Evolutionary conservation across 352 stramenopile genomes (phyloP).

Genomic region (Pythium brachiatum): DNA sequence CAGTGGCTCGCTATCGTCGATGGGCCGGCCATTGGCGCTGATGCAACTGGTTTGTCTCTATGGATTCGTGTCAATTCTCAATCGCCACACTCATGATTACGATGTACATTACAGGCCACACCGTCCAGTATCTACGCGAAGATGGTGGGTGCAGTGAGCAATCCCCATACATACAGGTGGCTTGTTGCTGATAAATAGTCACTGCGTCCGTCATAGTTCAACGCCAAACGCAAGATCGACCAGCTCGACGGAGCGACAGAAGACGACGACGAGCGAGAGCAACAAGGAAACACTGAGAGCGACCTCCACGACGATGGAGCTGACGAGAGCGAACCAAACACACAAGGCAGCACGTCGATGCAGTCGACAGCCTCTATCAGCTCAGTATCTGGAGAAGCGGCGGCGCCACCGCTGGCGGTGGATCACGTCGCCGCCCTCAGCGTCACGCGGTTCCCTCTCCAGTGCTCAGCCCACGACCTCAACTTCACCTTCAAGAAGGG

Average conservation of each 20-base stretch:
- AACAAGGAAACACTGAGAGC: background rate
- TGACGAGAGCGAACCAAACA: too few species aligned
- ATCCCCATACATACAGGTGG: too few species aligned
- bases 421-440: slow-evolving; percentile 3
- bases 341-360: background rate
- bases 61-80: too few species aligned
- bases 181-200: background rate
- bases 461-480: slow-evolving; percentile 20
- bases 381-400: too few species aligned
- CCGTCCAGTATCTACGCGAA: slow-evolving; percentile 21
- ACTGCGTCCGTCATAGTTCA: slow-evolving; percentile 7
- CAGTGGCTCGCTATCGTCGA: background rate
- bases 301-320: background rate
- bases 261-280: background rate
- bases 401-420: background rate
- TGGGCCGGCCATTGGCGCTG: background rate
- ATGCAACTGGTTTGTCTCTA: background rate
- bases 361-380: too few species aligned
- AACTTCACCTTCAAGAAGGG: slow-evolving; percentile 17
- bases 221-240: slow-evolving; percentile 19
- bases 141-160: slow-evolving; percentile 23
- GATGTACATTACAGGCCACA: slow-evolving; percentile 10
- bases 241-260: slow-evolving; percentile 20
- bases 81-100: too few species aligned
- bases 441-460: slow-evolving; percentile 15